Evolutionary conservation across 805 yeast species (phyloP), one percentile per base, ranked within the genome.

Genomic region (Candida schatavii): DNA sequence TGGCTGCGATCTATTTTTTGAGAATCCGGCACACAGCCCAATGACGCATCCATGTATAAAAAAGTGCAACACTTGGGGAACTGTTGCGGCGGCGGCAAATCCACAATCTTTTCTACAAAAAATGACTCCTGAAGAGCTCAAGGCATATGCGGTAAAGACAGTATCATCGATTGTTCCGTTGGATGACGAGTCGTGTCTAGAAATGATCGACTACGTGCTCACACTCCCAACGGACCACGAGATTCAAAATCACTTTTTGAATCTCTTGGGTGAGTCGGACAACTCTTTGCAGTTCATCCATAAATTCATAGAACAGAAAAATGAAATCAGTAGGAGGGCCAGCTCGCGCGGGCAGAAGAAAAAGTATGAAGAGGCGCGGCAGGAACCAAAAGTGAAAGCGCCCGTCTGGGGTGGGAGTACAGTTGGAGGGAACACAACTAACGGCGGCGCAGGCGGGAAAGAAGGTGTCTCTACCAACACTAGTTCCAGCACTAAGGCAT

Each of bases 241-340:
- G 11, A 70, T 79, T 6, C 67, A 70, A 17, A 66, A 62, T 19
- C 83, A 83, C 56, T 76, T 82, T 51, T 55, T 74, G 11, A 77
- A 78, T 35, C 55, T 81, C 14, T 56, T 80, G 11, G 87, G 87
- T 5, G 80, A 80, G 41, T 70, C 80, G 11, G 77, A 78, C 21
- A 78, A 65, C 33, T 68, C 82, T 1, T 36, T 75, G 27, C 61
- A 66, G 14, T 77, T 81, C 48, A 65, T 79, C 1, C 50, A 70
- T 0, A 65, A 59, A 23, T 77, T 80, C 49, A 57, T 72, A 13
- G 56, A 64, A 19, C 59, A 68, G 57, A 56, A 71, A 37, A 56
- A 58, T 37, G 70, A 69, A 19, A 43, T 43, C 3, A 11, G 10
- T 21, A 47, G 35, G 52, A 46, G 11, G 20, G 22, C 47, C 36